Percentiles rank a stretch among this genome's conserved stretches.
Conservation (phyloP, 2,329 filamentous ascomycete genomes). For the Fusarium cicatricum region DNA sequence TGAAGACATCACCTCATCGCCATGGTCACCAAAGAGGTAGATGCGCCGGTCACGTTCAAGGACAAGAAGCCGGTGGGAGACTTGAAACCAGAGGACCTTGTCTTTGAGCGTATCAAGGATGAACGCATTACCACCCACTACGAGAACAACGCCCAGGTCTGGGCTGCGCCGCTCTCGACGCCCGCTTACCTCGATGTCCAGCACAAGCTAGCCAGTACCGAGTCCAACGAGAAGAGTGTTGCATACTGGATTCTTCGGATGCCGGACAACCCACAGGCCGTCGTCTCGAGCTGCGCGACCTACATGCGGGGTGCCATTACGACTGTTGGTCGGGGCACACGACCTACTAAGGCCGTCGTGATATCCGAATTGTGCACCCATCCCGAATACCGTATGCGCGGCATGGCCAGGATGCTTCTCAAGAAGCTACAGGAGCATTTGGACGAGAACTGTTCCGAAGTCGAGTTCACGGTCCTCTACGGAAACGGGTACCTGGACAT, state of each 20-base stretch:
- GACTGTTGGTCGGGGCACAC: slow-evolving; percentile 29
- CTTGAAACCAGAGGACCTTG: background rate
- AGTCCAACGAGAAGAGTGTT: slow-evolving; percentile 1
- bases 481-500: slow-evolving; percentile 46
- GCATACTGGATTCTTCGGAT: slow-evolving; percentile 45
- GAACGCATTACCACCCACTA: slow-evolving; percentile 28
- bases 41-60: background rate
- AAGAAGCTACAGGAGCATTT: slow-evolving; percentile 45
- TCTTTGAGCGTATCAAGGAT: slow-evolving; percentile 26
- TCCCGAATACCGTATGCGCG: slow-evolving; percentile 44
- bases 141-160: slow-evolving; percentile 27
- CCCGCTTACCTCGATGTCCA: slow-evolving; percentile 26
- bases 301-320: slow-evolving; percentile 36
- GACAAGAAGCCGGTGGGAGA: background rate
- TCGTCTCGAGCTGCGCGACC: slow-evolving; percentile 48
- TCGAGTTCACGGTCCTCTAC: slow-evolving; percentile 48
- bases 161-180: slow-evolving; percentile 24
- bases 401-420: slow-evolving; percentile 49
- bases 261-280: slow-evolving; percentile 38
- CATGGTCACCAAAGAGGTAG: background rate
- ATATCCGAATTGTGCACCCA: slow-evolving; percentile 50
- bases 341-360: slow-evolving; percentile 41
- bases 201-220: slow-evolving; percentile 10
- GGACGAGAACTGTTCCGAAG: slow-evolving; percentile 37
- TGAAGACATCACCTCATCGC: background rate